Conservation (phyloP, 1,139 yeast genomes). For the Yamadazyma pseudoaaseri region DNA sequence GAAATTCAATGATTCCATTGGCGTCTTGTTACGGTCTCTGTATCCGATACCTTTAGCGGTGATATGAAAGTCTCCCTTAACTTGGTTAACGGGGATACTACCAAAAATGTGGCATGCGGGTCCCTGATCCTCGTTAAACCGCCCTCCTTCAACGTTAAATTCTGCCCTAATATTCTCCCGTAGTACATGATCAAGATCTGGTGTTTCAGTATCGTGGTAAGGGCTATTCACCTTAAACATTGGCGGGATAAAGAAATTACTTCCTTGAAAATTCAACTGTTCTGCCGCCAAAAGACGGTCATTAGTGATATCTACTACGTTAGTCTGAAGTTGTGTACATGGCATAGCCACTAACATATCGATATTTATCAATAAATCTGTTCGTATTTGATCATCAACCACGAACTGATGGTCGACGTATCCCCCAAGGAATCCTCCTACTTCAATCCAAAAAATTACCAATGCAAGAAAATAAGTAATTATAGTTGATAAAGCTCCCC, state of each 20-base stretch:
- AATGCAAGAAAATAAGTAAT: constrained; percentile 59
- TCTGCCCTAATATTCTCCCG: constrained; percentile 66
- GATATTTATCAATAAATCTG: constrained; percentile 65
- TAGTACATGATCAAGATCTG: constrained; percentile 64
- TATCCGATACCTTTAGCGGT: constrained; percentile 75
- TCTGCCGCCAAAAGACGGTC: constrained; percentile 82
- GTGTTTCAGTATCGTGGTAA: constrained; percentile 53
- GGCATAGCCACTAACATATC: constrained; percentile 85
- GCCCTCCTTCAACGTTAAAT: constrained; percentile 44
- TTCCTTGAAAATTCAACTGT: constrained; percentile 64
- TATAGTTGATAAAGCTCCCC: constrained; percentile 79
- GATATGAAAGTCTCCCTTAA: constrained; percentile 80
- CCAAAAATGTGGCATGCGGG: constrained; percentile 92
- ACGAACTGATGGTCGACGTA: constrained; percentile 73
- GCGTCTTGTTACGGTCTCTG: constrained; percentile 43
- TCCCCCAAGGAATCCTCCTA: constrained; percentile 86
- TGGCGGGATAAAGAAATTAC: constrained; percentile 52
- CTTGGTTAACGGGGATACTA: constrained; percentile 80
- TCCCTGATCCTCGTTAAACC: constrained; percentile 47
- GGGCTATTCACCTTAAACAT: constrained; percentile 42
- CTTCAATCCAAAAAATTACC: constrained; percentile 78
- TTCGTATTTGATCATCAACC: constrained; percentile 64
- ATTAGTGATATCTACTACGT: constrained; percentile 72
- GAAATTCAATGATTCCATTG: constrained; percentile 60
- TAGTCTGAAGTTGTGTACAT: constrained; percentile 72